phyloP scores from a whole-genome alignment of 2,329 filamentous ascomycete species.

The Cryphonectria naterciae region DNA sequence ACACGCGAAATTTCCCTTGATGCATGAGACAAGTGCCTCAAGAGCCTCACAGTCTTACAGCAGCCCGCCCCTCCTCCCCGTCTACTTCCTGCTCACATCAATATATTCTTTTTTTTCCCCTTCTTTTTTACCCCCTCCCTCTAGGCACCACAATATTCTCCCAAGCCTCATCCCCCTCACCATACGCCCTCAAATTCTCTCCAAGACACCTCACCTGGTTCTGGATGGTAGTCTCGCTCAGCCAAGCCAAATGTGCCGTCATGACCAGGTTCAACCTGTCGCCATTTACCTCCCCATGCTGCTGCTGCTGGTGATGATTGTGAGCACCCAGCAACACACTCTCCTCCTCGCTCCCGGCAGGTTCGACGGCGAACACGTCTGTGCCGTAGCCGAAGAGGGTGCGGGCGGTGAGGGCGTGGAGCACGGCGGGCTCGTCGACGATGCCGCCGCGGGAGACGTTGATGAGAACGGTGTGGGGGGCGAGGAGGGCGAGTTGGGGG shows the following conservation, averaged over 20 bases:
- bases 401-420: constrained; percentile 31
- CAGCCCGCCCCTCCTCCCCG: no score
- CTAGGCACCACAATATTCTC: constrained; percentile 20
- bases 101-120: no score
- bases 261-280: constrained; percentile 32
- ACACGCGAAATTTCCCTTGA: no score
- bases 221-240: constrained; percentile 32
- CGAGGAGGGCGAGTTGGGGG: constrained; percentile 32
- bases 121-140: not conserved
- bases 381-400: constrained; percentile 33
- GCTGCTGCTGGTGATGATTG: not conserved
- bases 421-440: constrained; percentile 31
- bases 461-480: constrained; percentile 32
- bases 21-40: no score
- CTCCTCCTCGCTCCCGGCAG: constrained; percentile 32
- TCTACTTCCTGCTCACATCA: no score
- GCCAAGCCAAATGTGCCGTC: constrained; percentile 35
- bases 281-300: constrained; percentile 15
- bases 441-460: constrained; percentile 35
- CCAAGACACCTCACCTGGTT: constrained; percentile 32
- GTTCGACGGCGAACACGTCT: constrained; percentile 35
- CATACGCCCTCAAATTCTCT: constrained; percentile 30
- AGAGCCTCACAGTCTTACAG: no score
- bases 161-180: constrained; percentile 20
- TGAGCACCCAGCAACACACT: constrained; percentile 31